Conservation (phyloP, 129 eudicot species). For the Artemisia argyi region DNA sequence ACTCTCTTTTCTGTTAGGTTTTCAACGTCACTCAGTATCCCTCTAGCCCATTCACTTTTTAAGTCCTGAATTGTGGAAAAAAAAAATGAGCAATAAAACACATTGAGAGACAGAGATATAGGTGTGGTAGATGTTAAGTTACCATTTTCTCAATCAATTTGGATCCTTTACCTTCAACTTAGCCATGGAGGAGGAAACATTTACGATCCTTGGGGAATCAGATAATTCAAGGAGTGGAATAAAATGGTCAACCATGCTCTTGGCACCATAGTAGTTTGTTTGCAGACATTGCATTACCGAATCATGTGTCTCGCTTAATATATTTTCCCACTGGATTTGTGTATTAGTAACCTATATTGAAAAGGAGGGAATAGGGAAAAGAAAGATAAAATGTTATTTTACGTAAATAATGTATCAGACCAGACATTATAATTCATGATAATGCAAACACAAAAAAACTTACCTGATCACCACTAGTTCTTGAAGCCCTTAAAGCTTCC, state of each 20-base stretch:
- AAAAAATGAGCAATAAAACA: neutral
- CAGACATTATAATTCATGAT: neutral
- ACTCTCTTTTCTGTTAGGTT: constrained; percentile 51
- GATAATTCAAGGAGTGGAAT: constrained; percentile 56
- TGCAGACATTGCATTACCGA: constrained; percentile 48
- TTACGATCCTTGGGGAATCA: constrained; percentile 72
- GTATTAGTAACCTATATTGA: constrained; percentile 10
- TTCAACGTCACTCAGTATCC: constrained; percentile 33
- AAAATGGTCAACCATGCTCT: constrained; percentile 52
- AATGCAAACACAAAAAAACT: neutral
- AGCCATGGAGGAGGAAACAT: constrained; percentile 61
- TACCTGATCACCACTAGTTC: constrained; percentile 14
- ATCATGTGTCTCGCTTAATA: constrained; percentile 34
- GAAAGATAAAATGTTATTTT: neutral
- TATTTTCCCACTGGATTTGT: constrained; percentile 24
- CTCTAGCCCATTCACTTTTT: constrained; percentile 40
- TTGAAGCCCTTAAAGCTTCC: constrained; percentile 35
- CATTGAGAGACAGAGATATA: neutral
- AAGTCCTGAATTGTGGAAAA: constrained; percentile 28
- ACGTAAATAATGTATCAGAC: neutral
- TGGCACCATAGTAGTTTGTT: constrained; percentile 63
- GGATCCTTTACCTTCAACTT: constrained; percentile 46
- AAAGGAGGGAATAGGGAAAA: neutral
- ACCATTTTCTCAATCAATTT: neutral
- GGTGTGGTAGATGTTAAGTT: neutral